Percentiles rank a stretch among this genome's conserved stretches.
phyloP scores from a whole-genome alignment of 495 filamentous ascomycete species.

The Daldinia childiae region DNA sequence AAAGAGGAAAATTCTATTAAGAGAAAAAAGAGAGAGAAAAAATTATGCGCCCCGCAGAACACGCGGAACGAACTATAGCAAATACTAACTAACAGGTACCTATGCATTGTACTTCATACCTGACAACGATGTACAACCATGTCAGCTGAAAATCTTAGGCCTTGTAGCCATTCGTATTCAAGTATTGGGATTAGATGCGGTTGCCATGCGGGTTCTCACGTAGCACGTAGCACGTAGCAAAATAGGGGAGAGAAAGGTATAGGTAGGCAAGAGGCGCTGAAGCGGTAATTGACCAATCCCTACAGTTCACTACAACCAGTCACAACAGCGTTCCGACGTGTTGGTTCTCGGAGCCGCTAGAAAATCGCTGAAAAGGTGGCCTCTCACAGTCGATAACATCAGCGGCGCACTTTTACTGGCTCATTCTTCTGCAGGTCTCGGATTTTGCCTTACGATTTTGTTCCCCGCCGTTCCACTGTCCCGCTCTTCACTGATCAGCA shows the following conservation, averaged over 20 bases:
- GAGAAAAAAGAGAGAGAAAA: slow-evolving; percentile 3
- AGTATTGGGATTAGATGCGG: slow-evolving; percentile 10
- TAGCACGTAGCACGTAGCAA: slow-evolving; percentile 2
- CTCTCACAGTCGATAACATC: slow-evolving; percentile 31
- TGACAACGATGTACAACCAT: slow-evolving; percentile 10
- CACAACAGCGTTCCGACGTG: slow-evolving; percentile 21
- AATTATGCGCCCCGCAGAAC: slow-evolving; percentile 10
- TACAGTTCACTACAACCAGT: slow-evolving; percentile 27
- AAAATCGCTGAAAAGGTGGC: slow-evolving; percentile 14
- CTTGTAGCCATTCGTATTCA: slow-evolving; percentile 30
- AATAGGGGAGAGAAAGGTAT: not conserved
- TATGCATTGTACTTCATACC: slow-evolving; percentile 19
- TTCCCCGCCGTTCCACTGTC: slow-evolving; percentile 30
- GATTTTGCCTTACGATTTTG: slow-evolving; percentile 33
- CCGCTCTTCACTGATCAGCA: slow-evolving; percentile 34
- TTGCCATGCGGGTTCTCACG: slow-evolving; percentile 16
- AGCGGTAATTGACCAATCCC: slow-evolving; percentile 11
- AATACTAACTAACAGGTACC: slow-evolving; percentile 5
- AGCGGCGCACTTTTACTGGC: slow-evolving; percentile 31
- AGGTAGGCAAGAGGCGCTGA: not conserved
- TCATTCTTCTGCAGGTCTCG: slow-evolving; percentile 33
- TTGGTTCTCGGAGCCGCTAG: slow-evolving; percentile 23
- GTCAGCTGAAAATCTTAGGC: slow-evolving; percentile 29
- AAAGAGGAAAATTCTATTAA: not conserved
- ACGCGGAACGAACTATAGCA: slow-evolving; percentile 9